Evolutionary conservation across 1,139 yeast genomes (phyloP).

Genomic region (Yamadazyma friedrichii): DNA sequence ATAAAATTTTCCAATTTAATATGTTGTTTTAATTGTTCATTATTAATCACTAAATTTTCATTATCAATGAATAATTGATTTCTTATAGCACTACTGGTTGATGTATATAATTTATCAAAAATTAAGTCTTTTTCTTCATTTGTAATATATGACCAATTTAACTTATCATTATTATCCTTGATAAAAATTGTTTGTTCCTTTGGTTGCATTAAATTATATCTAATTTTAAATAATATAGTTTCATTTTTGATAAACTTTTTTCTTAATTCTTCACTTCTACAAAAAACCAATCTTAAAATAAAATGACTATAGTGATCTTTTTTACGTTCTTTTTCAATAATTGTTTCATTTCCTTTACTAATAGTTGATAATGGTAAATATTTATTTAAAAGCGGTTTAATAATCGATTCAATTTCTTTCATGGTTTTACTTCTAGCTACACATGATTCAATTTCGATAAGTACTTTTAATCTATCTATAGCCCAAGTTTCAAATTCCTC

Average conservation of each 20-base stretch:
- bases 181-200: constrained; percentile 75
- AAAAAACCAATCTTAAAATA: constrained; percentile 83
- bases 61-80: constrained; percentile 31
- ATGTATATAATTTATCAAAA: constrained; percentile 52
- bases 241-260: constrained; percentile 78
- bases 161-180: constrained; percentile 45
- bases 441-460: constrained; percentile 82
- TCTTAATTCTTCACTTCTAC: constrained; percentile 85
- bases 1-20: constrained; percentile 63
- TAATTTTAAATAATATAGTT: constrained; percentile 65
- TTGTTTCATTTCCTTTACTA: constrained; percentile 27
- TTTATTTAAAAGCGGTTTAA: constrained; percentile 66
- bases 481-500: constrained; percentile 97
- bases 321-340: constrained; percentile 54
- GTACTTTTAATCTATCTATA: constrained; percentile 78
- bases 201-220: constrained; percentile 65
- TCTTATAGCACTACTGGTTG: constrained; percentile 41
- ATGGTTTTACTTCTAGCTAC: constrained; percentile 61
- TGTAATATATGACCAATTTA: constrained; percentile 71
- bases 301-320: constrained; percentile 94
- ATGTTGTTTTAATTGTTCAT: constrained; percentile 43
- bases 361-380: constrained; percentile 57
- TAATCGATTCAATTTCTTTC: constrained; percentile 61
- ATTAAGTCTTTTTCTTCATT: constrained; percentile 58
- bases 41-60: constrained; percentile 29